Conservation (phyloP, 2,329 filamentous ascomycete species). For the Fusarium sp. region DNA sequence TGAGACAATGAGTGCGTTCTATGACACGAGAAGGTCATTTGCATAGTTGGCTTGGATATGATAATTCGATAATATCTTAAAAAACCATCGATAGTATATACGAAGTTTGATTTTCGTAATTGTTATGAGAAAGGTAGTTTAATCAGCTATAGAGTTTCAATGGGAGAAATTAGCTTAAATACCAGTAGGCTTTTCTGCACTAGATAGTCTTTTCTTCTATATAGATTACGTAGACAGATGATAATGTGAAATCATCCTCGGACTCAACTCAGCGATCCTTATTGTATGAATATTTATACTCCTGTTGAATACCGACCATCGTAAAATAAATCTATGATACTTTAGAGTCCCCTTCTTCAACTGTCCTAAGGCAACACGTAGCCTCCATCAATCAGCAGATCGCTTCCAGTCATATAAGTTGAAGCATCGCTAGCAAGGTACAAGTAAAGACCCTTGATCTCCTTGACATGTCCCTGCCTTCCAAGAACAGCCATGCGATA, state of each 20-base stretch:
- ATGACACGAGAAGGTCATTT: neutral
- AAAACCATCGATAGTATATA: neutral
- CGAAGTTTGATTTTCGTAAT: neutral
- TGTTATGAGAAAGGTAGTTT: neutral
- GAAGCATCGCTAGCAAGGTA: conserved; percentile 62
- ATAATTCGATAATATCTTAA: neutral
- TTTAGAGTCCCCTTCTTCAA: neutral
- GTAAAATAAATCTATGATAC: neutral
- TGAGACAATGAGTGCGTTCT: neutral
- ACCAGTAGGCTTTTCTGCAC: neutral
- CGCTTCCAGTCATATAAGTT: conserved; percentile 33
- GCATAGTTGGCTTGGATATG: neutral
- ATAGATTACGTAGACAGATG: neutral
- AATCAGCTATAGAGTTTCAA: neutral
- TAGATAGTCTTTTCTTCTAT: neutral
- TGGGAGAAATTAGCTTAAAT: neutral
- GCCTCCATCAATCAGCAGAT: conserved; percentile 30
- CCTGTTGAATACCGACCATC: too few relatives aligned
- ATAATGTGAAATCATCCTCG: neutral
- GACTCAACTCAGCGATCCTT: neutral
- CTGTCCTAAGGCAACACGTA: conserved; percentile 18
- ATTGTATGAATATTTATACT: neutral
- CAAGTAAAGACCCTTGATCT: conserved; percentile 69
- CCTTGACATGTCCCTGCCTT: conserved; percentile 70
- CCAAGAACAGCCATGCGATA: conserved; percentile 61